Conservation (phyloP, 2,329 filamentous ascomycete species). For the Bipolaris oryzae region DNA sequence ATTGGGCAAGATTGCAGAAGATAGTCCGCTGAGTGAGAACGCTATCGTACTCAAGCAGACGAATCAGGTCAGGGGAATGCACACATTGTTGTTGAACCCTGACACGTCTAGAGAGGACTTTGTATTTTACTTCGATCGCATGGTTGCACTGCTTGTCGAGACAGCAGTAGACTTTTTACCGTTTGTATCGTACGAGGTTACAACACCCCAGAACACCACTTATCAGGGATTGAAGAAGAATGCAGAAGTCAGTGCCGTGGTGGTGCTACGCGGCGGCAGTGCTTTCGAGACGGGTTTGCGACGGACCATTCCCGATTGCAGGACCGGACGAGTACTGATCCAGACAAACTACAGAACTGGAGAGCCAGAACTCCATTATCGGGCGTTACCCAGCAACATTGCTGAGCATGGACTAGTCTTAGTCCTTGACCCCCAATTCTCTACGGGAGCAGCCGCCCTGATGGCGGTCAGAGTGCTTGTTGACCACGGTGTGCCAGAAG, state of each 20-base stretch:
- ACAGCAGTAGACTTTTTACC: conserved; percentile 61
- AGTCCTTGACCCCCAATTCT: conserved; percentile 92
- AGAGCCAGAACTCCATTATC: conserved; percentile 91
- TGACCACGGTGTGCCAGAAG: conserved; percentile 86
- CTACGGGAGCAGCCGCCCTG: conserved; percentile 79
- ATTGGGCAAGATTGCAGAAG: conserved; percentile 73
- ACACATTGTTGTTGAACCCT: conserved; percentile 84
- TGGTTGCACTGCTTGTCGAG: conserved; percentile 85
- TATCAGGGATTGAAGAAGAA: conserved; percentile 75
- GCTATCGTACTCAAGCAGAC: conserved; percentile 77
- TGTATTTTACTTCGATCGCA: conserved; percentile 94
- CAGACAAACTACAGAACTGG: conserved; percentile 74
- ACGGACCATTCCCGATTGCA: conserved; percentile 90
- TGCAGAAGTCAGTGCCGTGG: conserved; percentile 73
- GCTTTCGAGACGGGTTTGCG: conserved; percentile 87
- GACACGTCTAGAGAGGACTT: conserved; percentile 85
- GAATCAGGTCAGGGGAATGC: conserved; percentile 83
- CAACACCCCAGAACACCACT: conserved; percentile 70
- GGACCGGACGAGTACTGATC: conserved; percentile 86
- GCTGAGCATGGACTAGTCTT: conserved; percentile 78
- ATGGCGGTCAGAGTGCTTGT: conserved; percentile 98
- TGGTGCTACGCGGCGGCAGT: conserved; percentile 86
- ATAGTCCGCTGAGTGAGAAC: conserved; percentile 74
- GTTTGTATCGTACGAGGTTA: conserved; percentile 68
- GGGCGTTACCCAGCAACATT: conserved; percentile 76